Evolutionary conservation across 2,329 filamentous ascomycete genomes (phyloP).

Genomic region (Anthostomella pinea): DNA sequence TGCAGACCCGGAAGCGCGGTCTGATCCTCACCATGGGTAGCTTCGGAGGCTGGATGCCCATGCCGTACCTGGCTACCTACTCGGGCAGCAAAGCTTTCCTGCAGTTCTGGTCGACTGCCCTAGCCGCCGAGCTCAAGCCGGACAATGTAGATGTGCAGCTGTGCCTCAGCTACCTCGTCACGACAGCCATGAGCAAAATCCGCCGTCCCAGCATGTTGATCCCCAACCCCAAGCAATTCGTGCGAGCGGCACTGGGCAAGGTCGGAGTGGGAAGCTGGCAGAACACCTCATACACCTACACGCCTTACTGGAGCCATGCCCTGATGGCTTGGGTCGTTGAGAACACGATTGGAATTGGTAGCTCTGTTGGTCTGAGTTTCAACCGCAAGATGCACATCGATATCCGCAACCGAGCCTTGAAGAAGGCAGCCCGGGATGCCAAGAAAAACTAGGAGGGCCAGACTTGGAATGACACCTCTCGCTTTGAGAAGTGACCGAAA

Average conservation of each 20-base stretch:
- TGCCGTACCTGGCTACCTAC: conserved; percentile 91
- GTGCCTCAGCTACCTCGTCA: conserved; percentile 88
- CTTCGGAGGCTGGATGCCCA: conserved; percentile 89
- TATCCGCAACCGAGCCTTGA: conserved; percentile 78
- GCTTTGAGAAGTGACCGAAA: background rate
- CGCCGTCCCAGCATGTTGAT: conserved; percentile 74
- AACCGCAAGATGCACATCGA: conserved; percentile 73
- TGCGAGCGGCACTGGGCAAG: conserved; percentile 73
- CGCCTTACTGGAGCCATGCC: conserved; percentile 90
- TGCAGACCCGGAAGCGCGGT: conserved; percentile 80
- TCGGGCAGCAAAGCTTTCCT: conserved; percentile 97
- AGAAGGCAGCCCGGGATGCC: conserved; percentile 77
- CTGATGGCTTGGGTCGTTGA: conserved; percentile 81
- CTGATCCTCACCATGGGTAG: conserved; percentile 97
- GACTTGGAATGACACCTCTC: background rate
- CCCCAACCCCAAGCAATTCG: conserved; percentile 79
- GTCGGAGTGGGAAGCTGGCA: conserved; percentile 80
- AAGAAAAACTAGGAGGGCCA: conserved; percentile 53
- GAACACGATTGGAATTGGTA: conserved; percentile 51
- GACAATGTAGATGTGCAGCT: conserved; percentile 87
- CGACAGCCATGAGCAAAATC: conserved; percentile 96
- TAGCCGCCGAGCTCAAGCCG: conserved; percentile 77
- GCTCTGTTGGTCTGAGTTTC: conserved; percentile 44
- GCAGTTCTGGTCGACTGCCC: conserved; percentile 88
- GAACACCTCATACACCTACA: conserved; percentile 77